phyloP scores from a whole-genome alignment of 106 monocot genomes.

The Gastrodia elata region DNA sequence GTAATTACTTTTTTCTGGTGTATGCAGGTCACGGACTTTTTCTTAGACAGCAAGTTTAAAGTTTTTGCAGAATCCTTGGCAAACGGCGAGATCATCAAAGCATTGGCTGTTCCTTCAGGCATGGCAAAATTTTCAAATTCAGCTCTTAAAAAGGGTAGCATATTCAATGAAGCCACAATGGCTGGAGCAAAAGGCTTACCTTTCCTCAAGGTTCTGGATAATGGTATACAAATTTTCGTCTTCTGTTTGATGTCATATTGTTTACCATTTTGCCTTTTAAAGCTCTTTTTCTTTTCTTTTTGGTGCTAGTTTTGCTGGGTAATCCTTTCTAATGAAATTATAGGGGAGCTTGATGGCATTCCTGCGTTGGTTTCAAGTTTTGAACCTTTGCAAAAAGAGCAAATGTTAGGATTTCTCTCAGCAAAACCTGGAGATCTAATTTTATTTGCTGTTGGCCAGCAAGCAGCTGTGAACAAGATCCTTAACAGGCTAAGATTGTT shows the following conservation, averaged over 20 bases:
- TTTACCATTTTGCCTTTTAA: constrained; percentile 9
- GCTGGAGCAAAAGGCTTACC: constrained; percentile 96
- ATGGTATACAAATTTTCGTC: constrained; percentile 38
- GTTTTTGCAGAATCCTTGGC: constrained; percentile 75
- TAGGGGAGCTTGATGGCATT: constrained; percentile 79
- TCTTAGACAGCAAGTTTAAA: constrained; percentile 61
- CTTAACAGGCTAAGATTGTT: constrained; percentile 77
- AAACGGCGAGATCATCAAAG: constrained; percentile 74
- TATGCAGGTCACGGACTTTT: constrained; percentile 68
- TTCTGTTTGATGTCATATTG: constrained; percentile 9
- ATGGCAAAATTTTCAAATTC: constrained; percentile 81
- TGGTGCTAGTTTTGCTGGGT: constrained; percentile 6
- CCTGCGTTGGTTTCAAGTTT: constrained; percentile 66
- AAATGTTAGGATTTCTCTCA: constrained; percentile 38
- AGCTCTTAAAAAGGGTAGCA: constrained; percentile 82
- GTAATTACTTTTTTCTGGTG: not conserved
- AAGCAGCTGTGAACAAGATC: constrained; percentile 55
- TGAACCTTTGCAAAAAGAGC: constrained; percentile 30
- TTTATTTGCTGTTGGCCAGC: constrained; percentile 81
- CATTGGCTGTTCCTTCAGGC: constrained; percentile 72
- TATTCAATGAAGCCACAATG: constrained; percentile 81
- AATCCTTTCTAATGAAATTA: constrained; percentile 16
- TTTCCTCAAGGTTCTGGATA: constrained; percentile 81
- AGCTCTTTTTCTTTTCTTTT: not conserved
- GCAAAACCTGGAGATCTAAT: constrained; percentile 78